phyloP scores from a whole-genome alignment of 768 basidiomycete species.

The Pleurotus tuoliensis region DNA sequence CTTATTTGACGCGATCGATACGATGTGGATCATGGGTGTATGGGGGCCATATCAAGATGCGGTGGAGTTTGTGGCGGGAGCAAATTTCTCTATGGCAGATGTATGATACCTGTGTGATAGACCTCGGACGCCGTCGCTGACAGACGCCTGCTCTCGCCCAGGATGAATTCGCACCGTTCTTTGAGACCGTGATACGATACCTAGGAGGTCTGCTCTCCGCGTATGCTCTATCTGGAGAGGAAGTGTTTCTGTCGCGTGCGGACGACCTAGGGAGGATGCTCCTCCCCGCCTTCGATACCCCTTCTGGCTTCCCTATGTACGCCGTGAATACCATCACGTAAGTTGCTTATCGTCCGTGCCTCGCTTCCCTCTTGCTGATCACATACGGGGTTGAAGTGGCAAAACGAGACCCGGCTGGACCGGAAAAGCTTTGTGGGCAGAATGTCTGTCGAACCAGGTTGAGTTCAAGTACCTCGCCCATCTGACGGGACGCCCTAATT shows the following conservation, averaged over 20 bases:
- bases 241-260: slow-evolving; percentile 59
- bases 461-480: slow-evolving; percentile 80
- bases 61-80: slow-evolving; percentile 43
- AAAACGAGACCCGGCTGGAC: slow-evolving; percentile 29
- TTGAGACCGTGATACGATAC: slow-evolving; percentile 82
- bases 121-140: slow-evolving; percentile 7
- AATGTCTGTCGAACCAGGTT: slow-evolving; percentile 55
- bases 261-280: slow-evolving; percentile 70
- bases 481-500: slow-evolving; percentile 63
- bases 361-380: neutral
- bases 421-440: slow-evolving; percentile 31
- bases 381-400: slow-evolving; percentile 18
- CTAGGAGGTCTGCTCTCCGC: slow-evolving; percentile 81
- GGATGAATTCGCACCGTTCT: slow-evolving; percentile 46
- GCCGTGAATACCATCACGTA: slow-evolving; percentile 62
- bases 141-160: neutral
- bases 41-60: slow-evolving; percentile 60
- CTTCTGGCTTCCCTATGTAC: slow-evolving; percentile 66
- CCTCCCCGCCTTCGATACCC: slow-evolving; percentile 66
- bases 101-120: slow-evolving; percentile 22
- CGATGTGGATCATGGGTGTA: slow-evolving; percentile 78
- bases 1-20: slow-evolving; percentile 76
- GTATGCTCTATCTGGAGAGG: slow-evolving; percentile 67
- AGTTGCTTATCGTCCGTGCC: slow-evolving; percentile 13
- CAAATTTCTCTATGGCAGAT: slow-evolving; percentile 36